phyloP scores from a whole-genome alignment of 2,329 filamentous ascomycete species.

The Tricladium varicosporioides region DNA sequence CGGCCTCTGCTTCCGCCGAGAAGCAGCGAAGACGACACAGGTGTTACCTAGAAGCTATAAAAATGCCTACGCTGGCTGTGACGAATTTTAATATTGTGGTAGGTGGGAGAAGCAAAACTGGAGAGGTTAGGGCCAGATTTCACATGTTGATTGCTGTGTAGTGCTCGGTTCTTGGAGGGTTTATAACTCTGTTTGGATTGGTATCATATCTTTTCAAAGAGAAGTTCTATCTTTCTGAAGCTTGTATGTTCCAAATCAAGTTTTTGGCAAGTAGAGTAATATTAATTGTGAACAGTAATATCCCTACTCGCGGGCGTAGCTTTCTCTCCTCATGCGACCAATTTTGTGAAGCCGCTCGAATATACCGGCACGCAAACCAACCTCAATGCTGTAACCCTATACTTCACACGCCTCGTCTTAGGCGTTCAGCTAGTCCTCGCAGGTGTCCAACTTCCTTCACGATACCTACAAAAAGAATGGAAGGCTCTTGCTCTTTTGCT shows the following conservation, averaged over 20 bases:
- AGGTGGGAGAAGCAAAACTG: neutral
- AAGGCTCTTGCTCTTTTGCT: constrained; percentile 71
- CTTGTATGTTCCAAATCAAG: constrained; percentile 53
- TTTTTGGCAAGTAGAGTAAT: neutral
- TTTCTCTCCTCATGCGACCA: constrained; percentile 75
- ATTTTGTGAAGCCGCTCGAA: constrained; percentile 71
- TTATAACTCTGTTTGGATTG: constrained; percentile 85
- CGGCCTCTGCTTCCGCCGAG: constrained; percentile 33
- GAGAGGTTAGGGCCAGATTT: neutral
- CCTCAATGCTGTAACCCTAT: constrained; percentile 72
- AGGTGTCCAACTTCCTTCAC: constrained; percentile 81
- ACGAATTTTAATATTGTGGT: constrained; percentile 52
- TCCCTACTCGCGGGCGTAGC: constrained; percentile 75
- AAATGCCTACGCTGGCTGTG: constrained; percentile 47
- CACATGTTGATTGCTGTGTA: neutral
- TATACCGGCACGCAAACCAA: constrained; percentile 64
- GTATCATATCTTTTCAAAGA: constrained; percentile 90
- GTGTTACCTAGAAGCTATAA: constrained; percentile 34
- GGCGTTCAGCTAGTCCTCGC: constrained; percentile 89
- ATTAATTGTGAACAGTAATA: constrained; percentile 59
- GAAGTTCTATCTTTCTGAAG: constrained; percentile 87
- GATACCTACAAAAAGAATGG: constrained; percentile 79
- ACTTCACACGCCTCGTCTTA: constrained; percentile 82
- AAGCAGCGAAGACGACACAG: constrained; percentile 40
- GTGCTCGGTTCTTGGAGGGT: constrained; percentile 72